Percentiles rank a stretch among this genome's conserved stretches.
Conservation (phyloP, 2,329 filamentous ascomycete genomes). For the Epichloe scottii region DNA sequence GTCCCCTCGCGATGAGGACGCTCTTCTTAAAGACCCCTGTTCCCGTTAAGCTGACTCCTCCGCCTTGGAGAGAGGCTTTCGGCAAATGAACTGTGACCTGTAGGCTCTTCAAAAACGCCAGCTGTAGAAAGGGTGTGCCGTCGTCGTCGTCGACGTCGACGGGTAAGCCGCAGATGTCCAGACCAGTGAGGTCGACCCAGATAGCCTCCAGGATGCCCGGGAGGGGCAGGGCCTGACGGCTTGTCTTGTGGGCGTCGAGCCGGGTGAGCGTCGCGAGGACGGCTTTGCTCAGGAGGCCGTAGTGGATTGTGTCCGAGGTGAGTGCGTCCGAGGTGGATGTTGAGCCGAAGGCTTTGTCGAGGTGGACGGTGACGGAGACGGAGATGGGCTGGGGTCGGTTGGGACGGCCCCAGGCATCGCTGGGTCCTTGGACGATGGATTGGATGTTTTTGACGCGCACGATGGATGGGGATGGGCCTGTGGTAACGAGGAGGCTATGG, state of each 20-base stretch:
- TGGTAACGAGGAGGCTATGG: constrained; percentile 2
- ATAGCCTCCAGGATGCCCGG: constrained; percentile 18
- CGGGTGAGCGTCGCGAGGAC: constrained; percentile 37
- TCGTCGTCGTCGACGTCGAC: neutral
- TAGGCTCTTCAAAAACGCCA: constrained; percentile 28
- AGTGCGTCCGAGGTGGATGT: constrained; percentile 49
- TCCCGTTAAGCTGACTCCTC: constrained; percentile 40
- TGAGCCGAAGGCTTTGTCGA: constrained; percentile 41
- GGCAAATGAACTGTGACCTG: constrained; percentile 45
- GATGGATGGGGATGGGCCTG: constrained; percentile 24
- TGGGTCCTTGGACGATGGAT: constrained; percentile 40
- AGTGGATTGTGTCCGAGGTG: constrained; percentile 61
- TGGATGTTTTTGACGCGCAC: constrained; percentile 53
- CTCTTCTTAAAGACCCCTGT: constrained; percentile 26
- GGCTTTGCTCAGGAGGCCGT: constrained; percentile 56
- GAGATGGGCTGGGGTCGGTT: constrained; percentile 48
- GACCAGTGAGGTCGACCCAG: constrained; percentile 21
- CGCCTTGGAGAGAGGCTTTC: constrained; percentile 57
- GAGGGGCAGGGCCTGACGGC: constrained; percentile 10
- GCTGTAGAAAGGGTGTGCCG: constrained; percentile 18
- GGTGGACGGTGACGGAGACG: constrained; percentile 46
- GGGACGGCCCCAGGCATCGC: constrained; percentile 55
- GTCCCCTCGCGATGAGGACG: constrained; percentile 14
- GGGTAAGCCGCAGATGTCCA: constrained; percentile 8
- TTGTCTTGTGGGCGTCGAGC: constrained; percentile 6